Evolutionary conservation across 139 green algal species (phyloP), one percentile per base, ranked within the genome.

Genomic region (Chlamydomonas asymmetrica): DNA sequence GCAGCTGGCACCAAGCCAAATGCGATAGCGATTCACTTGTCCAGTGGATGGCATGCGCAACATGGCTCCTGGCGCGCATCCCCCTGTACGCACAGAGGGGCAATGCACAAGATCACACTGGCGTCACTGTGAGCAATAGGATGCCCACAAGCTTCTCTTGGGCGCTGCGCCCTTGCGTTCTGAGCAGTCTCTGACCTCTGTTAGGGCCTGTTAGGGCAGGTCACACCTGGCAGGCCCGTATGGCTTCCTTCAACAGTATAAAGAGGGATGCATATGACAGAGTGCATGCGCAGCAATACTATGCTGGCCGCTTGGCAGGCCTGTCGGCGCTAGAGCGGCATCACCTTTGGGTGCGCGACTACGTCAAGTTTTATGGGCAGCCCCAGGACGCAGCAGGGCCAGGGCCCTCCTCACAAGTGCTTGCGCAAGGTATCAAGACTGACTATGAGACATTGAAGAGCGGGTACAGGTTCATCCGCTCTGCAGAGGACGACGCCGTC

Each of bases 391-490:
- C 18, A 60, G 37, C 39, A 50, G 20, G 43, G 22, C 43, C 22
- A 37, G 49, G 16, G 18, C 10, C 52, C 31, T 43, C 5, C 29
- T 16, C 7, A 32, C 39, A 50, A 18, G 29, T 29, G 20, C 5
- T 22, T 54, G 34, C 49, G 3, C 31, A 40, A 59, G 49, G 29
- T 27, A 61, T n/a, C 8, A 67, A 61, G 40, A 91, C 84, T 8
- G 91, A 95, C 45, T 71, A 68, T 2, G 85, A 93, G 35, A 75
- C 82, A 1, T 60, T 95, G 61, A 20, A 43, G 4, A 74, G 90
- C n/a, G 67, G 82, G 39, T 86, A 93, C 80, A 85, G 89, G 25
- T 92, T 92, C 74, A 88, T 92, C 39, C 80, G 92, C 1, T 66
- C 63, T 1, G 83, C 88, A 2, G 84, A 87, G 34, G 93, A 97